Evolutionary conservation across 805 yeast species (phyloP).

Genomic region (Nematodospora valgi): DNA sequence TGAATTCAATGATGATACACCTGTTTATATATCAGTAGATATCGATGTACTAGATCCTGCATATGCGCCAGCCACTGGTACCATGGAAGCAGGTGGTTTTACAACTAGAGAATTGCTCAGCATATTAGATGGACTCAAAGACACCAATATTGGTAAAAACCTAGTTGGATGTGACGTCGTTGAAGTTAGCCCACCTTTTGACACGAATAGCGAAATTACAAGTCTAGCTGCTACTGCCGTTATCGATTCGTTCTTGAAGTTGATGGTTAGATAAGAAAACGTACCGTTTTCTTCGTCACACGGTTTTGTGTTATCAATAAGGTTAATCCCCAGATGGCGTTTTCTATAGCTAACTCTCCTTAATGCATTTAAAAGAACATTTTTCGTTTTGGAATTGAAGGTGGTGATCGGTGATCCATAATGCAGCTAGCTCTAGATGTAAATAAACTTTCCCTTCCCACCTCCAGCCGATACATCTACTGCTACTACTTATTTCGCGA

Average conservation of each 20-base stretch:
- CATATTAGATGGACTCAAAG: conserved; percentile 23
- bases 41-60: conserved; percentile 27
- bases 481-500: too few species aligned
- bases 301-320: too few species aligned
- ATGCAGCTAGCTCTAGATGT: too few species aligned
- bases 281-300: too few species aligned
- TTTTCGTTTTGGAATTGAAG: too few species aligned
- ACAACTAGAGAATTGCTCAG: conserved; percentile 22
- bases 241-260: conserved; percentile 12
- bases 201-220: conserved; percentile 23
- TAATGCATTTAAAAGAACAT: too few species aligned
- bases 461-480: too few species aligned
- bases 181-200: conserved; percentile 28
- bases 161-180: conserved; percentile 27
- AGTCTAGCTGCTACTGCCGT: conserved; percentile 25
- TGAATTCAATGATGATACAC: conserved; percentile 30
- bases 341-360: too few species aligned
- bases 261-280: conserved; percentile 9
- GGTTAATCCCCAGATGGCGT: too few species aligned
- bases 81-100: conserved; percentile 27
- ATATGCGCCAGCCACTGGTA: conserved; percentile 27
- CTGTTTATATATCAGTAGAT: conserved; percentile 27
- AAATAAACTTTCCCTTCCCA: too few species aligned
- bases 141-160: too few species aligned
- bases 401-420: too few species aligned